Conservation (phyloP, 345 rosid genomes). For the Eucalyptus shirleyi region DNA sequence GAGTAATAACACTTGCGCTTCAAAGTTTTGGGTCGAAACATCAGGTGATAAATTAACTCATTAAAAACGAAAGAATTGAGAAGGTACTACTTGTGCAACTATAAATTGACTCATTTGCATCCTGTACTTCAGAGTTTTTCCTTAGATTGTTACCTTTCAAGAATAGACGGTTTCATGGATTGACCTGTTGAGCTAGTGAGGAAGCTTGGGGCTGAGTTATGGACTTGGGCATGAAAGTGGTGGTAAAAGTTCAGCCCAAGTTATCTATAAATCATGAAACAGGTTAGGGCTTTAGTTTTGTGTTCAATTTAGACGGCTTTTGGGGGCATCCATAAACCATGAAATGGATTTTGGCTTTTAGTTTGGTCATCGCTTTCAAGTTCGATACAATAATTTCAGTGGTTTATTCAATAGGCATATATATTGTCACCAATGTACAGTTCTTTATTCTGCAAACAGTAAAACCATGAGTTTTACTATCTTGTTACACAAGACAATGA, state of each 20-base stretch:
- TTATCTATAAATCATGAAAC: neutral
- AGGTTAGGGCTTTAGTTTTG: accelerated
- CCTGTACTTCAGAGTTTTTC: no score
- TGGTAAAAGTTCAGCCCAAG: neutral
- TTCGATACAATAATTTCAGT: neutral
- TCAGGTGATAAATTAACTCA: neutral
- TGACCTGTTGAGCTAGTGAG: neutral
- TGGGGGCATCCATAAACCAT: neutral
- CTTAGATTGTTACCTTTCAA: no score
- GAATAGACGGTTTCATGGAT: no score
- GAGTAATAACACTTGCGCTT: neutral
- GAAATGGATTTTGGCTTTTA: neutral
- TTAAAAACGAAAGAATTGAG: neutral
- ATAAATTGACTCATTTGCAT: neutral
- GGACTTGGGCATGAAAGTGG: neutral
- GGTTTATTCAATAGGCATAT: neutral
- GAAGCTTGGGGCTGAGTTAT: neutral
- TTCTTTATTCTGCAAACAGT: neutral
- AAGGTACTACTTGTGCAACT: neutral
- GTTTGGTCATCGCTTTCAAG: neutral
- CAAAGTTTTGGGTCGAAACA: neutral
- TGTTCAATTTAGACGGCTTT: neutral
- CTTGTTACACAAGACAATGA: neutral
- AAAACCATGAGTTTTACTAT: neutral
- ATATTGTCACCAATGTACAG: neutral